These are phyloP conservation scores for Camellia sinensis DNA, from an alignment of 148 eudicot species.

Conservation along the genomic window DNA sequence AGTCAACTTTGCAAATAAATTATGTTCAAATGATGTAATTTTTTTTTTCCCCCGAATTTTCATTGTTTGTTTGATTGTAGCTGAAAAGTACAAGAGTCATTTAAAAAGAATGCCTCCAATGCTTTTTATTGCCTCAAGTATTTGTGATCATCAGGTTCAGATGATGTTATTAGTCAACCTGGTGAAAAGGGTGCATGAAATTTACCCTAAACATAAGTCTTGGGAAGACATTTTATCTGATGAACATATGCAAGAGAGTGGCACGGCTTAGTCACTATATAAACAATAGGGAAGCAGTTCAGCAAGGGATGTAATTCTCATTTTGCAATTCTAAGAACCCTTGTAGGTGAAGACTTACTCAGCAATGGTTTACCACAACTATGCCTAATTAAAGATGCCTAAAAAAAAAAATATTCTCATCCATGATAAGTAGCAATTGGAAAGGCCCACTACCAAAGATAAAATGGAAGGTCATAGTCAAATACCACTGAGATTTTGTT, in stretches of 20 bases:
- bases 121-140: neutral
- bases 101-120: neutral
- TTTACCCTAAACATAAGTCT: neutral
- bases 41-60: neutral
- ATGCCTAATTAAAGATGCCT: no score
- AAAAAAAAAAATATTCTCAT: no score
- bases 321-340: no score
- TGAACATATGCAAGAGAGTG: neutral
- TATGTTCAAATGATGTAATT: neutral
- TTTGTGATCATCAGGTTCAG: constrained; percentile 5
- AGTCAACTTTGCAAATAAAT: neutral
- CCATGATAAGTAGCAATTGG: no score
- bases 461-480: no score
- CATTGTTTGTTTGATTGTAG: neutral
- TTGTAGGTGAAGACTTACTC: no score
- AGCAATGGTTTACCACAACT: neutral
- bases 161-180: neutral
- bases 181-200: neutral
- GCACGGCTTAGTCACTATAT: neutral
- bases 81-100: neutral
- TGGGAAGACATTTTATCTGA: neutral
- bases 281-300: neutral
- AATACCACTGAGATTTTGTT: no score
- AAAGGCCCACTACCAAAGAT: no score
- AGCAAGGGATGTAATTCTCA: neutral